Conservation (phyloP, 495 filamentous ascomycete species). For the Xylaria bambusicola region DNA sequence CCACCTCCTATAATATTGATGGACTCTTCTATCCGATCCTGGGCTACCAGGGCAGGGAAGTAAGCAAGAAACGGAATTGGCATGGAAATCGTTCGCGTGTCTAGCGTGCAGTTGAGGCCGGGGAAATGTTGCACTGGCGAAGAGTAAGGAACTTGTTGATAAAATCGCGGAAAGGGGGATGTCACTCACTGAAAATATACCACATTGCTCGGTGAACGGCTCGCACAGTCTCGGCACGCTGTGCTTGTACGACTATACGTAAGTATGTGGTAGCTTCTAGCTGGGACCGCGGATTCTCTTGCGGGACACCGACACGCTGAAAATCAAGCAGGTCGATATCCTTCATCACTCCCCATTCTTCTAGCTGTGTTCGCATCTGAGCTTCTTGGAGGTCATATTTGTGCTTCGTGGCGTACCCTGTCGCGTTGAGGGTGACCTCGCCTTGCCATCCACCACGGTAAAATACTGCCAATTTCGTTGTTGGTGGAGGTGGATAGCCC, state of each 20-base stretch:
- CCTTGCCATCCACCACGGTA: slow-evolving; percentile 50
- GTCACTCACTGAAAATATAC: slow-evolving; percentile 18
- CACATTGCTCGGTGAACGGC: slow-evolving; percentile 20
- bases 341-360: slow-evolving; percentile 16
- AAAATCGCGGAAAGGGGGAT: not conserved
- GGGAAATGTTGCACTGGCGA: slow-evolving; percentile 29
- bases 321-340: slow-evolving; percentile 32
- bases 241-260: slow-evolving; percentile 35
- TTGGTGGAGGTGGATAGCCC: slow-evolving; percentile 53
- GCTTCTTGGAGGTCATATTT: slow-evolving; percentile 45
- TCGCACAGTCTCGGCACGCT: slow-evolving; percentile 16
- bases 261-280: slow-evolving; percentile 32
- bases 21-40: slow-evolving; percentile 25
- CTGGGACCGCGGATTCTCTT: slow-evolving; percentile 34
- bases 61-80: slow-evolving; percentile 34
- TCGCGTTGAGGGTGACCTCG: slow-evolving; percentile 35
- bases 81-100: slow-evolving; percentile 23
- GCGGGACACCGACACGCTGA: slow-evolving; percentile 31
- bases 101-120: slow-evolving; percentile 28
- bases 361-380: slow-evolving; percentile 35
- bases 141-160: not conserved
- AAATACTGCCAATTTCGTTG: slow-evolving; percentile 56
- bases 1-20: slow-evolving; percentile 23
- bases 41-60: slow-evolving; percentile 31
- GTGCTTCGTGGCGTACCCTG: slow-evolving; percentile 44